Evolutionary conservation across 2,329 filamentous ascomycete species (phyloP), one percentile per base, ranked within the genome.

Genomic region (Paraphoma chrysanthemicola): DNA sequence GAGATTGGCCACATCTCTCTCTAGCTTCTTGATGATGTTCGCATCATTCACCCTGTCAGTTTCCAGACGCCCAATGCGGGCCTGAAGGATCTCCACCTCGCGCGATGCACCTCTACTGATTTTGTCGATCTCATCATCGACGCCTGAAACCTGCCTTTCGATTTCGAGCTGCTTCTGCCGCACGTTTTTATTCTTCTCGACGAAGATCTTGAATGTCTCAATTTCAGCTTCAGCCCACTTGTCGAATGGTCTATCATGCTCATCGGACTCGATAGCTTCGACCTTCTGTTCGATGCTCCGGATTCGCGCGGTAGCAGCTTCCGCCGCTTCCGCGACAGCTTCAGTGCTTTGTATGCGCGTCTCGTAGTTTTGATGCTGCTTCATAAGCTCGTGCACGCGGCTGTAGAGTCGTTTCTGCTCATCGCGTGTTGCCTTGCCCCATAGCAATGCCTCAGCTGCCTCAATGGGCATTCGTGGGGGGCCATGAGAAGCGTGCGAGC

Each of bases 341-440:
- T 75, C 71, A 4, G 58, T 56, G 1, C 59, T 49, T 36, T 56
- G 59, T 46, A 74, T 67, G 10, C 67, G 66, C 1, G 53, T 29
- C 30, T 68, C 57, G 44, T 64, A 68, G 6, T 48, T 56, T 31
- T 59, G 54, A 28, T 69, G 59, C 28, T 63, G 53, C 6, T 51
- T 38, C 36, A 79, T 76, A n/a, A 80, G 68, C 9, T 63, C 54
- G 45, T 72, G 68, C 65, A 79, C 69, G 17, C 76, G 73, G 0
- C 62, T 53, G 6, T 76, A 68, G 3, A 80, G 66, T 44, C 69
- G 62, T 4, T 57, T 62, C 54, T 80, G 71, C 44, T 79, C 71
- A 28, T 72, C 68, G 55, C 77, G 75, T 30, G 79, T 66, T 45
- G 79, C 75, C 29, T 77, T 72, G 1, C 73, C 75, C 78, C 78